These are phyloP conservation scores for Fusarium globosum DNA, from an alignment of 2,329 filamentous ascomycete species.

Conservation along the genomic window DNA sequence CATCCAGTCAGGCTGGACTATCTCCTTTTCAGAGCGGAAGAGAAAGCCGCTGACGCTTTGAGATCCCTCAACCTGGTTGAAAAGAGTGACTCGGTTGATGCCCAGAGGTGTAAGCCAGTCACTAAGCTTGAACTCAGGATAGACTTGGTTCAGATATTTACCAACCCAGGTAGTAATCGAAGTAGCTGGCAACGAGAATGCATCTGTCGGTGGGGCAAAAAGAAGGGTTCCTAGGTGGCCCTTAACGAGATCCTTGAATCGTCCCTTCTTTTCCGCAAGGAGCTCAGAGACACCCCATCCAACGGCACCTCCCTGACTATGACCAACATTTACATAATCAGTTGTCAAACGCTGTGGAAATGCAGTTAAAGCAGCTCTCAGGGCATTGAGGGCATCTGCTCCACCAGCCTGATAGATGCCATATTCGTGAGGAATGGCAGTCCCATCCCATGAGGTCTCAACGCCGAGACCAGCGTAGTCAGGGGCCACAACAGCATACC, in stretches of 20 bases:
- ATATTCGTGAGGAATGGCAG: background rate
- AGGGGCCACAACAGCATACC: conserved; percentile 19
- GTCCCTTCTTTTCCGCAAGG: background rate
- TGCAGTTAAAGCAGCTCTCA: background rate
- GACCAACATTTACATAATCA: background rate
- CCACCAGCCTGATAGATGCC: background rate
- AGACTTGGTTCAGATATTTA: background rate
- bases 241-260: background rate
- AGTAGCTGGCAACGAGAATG: background rate
- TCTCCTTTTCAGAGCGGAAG: background rate
- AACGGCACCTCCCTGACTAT: background rate
- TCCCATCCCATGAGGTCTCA: background rate
- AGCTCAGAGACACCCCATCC: background rate
- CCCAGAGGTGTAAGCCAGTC: background rate
- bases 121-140: background rate
- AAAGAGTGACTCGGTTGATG: background rate
- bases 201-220: background rate
- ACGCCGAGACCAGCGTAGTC: conserved; percentile 26
- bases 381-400: background rate
- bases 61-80: background rate
- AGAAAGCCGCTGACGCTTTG: background rate
- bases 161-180: background rate
- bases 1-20: background rate
- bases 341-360: background rate
- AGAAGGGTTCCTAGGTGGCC: background rate